Evolutionary conservation across 2,329 filamentous ascomycete genomes (phyloP).

Genomic region (Fonsecaea pedrosoi): DNA sequence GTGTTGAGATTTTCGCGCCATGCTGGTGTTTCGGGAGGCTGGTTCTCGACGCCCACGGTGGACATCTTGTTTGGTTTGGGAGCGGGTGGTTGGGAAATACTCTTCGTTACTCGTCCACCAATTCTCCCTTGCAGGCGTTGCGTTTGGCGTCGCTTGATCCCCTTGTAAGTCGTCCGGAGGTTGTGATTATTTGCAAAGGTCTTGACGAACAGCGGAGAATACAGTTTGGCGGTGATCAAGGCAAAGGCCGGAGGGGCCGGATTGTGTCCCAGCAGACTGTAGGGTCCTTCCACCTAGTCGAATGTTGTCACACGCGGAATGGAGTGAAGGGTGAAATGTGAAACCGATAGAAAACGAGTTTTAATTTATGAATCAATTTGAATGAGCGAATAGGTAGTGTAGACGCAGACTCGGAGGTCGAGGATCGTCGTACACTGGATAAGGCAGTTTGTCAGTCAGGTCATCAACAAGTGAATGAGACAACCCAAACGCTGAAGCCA

Average conservation of each 20-base stretch:
- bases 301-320: background rate
- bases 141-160: slow-evolving; percentile 52
- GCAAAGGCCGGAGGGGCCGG: slow-evolving; percentile 22
- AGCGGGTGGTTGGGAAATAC: slow-evolving; percentile 24
- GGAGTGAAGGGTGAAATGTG: background rate
- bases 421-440: slow-evolving; percentile 36
- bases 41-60: slow-evolving; percentile 51
- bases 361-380: slow-evolving; percentile 17
- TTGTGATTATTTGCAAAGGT: slow-evolving; percentile 59
- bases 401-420: slow-evolving; percentile 34
- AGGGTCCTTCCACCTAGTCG: background rate
- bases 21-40: slow-evolving; percentile 47
- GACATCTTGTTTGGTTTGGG: slow-evolving; percentile 46
- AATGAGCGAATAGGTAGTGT: slow-evolving; percentile 30
- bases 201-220: slow-evolving; percentile 74
- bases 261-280: slow-evolving; percentile 23
- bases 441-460: slow-evolving; percentile 38
- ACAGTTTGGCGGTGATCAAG: slow-evolving; percentile 65
- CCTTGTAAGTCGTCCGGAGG: slow-evolving; percentile 52
- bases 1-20: slow-evolving; percentile 88
- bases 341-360: slow-evolving; percentile 4
- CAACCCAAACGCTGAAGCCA: slow-evolving; percentile 37
- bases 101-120: slow-evolving; percentile 40
- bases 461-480: slow-evolving; percentile 40
- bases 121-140: slow-evolving; percentile 42